Conservation (phyloP, 495 filamentous ascomycete genomes). For the Penicillium odoratum region DNA sequence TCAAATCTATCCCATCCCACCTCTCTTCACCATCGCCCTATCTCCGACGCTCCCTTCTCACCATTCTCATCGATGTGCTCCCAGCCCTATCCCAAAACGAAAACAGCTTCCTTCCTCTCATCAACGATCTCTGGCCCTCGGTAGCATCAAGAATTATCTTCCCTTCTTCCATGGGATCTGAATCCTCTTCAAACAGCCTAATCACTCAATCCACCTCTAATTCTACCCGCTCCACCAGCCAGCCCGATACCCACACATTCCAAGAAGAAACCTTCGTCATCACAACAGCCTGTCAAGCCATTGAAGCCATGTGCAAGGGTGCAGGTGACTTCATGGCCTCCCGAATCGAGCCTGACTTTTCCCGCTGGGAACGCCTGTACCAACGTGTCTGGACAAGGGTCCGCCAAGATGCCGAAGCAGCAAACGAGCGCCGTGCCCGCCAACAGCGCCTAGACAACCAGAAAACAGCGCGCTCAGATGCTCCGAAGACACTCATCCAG, state of each 20-base stretch:
- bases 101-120: constrained; percentile 79
- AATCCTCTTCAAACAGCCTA: constrained; percentile 31
- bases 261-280: constrained; percentile 77
- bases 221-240: constrained; percentile 16
- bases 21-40: constrained; percentile 78
- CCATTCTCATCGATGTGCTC: constrained; percentile 67
- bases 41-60: constrained; percentile 73
- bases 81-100: constrained; percentile 71
- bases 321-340: constrained; percentile 81
- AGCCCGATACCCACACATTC: constrained; percentile 26
- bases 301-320: constrained; percentile 55
- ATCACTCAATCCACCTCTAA: constrained; percentile 14
- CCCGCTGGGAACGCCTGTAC: constrained; percentile 50
- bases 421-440: constrained; percentile 29
- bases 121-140: constrained; percentile 87
- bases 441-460: constrained; percentile 15
- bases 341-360: constrained; percentile 71
- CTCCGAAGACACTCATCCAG: constrained; percentile 1
- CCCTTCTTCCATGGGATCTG: constrained; percentile 35
- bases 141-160: constrained; percentile 61
- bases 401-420: constrained; percentile 36
- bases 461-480: background rate
- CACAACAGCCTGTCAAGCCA: constrained; percentile 62
- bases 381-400: constrained; percentile 41
- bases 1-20: constrained; percentile 74